Conservation (phyloP, 495 filamentous ascomycete species). For the Aspergillus panamensis region DNA sequence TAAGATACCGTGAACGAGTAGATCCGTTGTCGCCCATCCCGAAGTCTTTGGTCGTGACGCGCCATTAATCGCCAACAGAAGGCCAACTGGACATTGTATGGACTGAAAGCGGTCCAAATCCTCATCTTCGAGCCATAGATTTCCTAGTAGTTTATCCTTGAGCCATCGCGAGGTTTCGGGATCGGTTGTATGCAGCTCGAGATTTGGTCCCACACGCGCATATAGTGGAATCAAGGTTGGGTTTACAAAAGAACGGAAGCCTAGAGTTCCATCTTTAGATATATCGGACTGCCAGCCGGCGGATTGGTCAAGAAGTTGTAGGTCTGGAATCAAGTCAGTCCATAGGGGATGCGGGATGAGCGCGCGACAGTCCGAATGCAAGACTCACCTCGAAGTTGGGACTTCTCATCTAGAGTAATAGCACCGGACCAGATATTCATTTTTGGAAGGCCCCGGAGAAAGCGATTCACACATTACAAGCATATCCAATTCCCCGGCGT, state of each 20-base stretch:
- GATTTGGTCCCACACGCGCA: constrained; percentile 48
- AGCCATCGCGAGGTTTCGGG: constrained; percentile 43
- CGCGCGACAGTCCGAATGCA: not conserved
- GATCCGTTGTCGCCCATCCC: constrained; percentile 41
- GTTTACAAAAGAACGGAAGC: constrained; percentile 45
- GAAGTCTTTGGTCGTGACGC: constrained; percentile 19
- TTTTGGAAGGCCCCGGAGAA: constrained; percentile 10
- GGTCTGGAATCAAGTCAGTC: constrained; percentile 23
- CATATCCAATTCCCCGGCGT: not conserved
- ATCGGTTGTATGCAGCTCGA: constrained; percentile 43
- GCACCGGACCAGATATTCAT: constrained; percentile 44
- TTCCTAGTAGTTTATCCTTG: constrained; percentile 30
- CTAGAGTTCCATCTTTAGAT: constrained; percentile 34
- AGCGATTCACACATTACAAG: constrained; percentile 16
- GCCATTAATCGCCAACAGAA: constrained; percentile 36
- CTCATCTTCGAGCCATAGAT: constrained; percentile 36
- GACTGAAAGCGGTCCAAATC: constrained; percentile 31
- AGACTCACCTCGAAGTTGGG: constrained; percentile 37
- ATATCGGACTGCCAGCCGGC: constrained; percentile 41
- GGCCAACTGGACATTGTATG: constrained; percentile 41
- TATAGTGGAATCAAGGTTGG: constrained; percentile 47
- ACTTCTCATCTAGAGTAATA: constrained; percentile 29
- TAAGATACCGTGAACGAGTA: constrained; percentile 53
- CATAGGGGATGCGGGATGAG: constrained; percentile 17
- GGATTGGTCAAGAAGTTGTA: constrained; percentile 38